phyloP scores from a whole-genome alignment of 495 filamentous ascomycete genomes.

The Talaromyces liani region DNA sequence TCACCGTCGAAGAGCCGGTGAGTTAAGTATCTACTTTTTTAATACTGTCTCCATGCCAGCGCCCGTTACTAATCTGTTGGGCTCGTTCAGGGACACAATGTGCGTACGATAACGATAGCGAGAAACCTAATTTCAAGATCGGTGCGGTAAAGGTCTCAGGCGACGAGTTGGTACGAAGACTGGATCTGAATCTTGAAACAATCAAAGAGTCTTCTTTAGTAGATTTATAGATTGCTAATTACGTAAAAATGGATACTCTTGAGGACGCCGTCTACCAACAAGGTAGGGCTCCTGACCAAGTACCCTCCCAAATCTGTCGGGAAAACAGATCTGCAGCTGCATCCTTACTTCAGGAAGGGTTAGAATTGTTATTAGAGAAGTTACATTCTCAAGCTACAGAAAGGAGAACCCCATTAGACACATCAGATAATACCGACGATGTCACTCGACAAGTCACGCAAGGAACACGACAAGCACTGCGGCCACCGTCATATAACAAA shows the following conservation, averaged over 20 bases:
- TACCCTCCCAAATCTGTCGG: background rate
- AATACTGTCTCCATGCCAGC: background rate
- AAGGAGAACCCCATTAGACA: background rate
- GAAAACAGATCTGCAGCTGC: background rate
- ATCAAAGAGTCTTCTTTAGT: background rate
- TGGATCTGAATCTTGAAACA: background rate
- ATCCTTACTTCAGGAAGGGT: background rate
- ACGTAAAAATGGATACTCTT: background rate
- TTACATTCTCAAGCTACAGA: background rate
- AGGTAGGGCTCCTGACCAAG: background rate
- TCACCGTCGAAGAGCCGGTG: background rate
- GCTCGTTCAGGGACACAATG: slow-evolving; percentile 11
- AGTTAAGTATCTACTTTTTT: background rate
- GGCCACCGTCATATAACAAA: background rate
- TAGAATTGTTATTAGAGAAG: background rate
- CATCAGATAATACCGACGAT: background rate
- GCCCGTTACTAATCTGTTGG: slow-evolving; percentile 10
- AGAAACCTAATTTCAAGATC: slow-evolving; percentile 20
- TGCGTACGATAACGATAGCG: slow-evolving; percentile 15
- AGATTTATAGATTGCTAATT: background rate
- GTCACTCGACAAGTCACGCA: background rate
- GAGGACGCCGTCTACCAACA: background rate
- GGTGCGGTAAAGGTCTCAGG: slow-evolving; percentile 19
- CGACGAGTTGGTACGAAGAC: slow-evolving; percentile 15
- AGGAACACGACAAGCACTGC: background rate